phyloP scores from a whole-genome alignment of 352 stramenopile genomes.

The Phytophthora cactorum region DNA sequence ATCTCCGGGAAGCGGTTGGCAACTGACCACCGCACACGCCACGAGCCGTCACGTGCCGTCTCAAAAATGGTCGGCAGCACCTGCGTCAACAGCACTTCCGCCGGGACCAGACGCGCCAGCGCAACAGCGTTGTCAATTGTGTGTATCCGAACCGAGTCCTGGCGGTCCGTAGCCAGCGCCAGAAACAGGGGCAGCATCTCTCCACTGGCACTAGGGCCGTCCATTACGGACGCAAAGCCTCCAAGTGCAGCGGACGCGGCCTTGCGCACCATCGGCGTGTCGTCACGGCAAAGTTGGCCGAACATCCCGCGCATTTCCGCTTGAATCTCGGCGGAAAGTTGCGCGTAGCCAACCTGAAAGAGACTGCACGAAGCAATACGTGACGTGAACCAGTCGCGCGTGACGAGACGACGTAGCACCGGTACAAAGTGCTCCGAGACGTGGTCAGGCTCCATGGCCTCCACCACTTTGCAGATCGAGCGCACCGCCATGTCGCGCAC shows the following conservation, averaged over 20 bases:
- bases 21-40: slow-evolving; percentile 98
- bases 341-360: slow-evolving; percentile 77
- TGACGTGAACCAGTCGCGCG: slow-evolving; percentile 95
- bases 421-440: slow-evolving; percentile 92
- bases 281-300: slow-evolving; percentile 94
- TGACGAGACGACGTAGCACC: slow-evolving; percentile 94
- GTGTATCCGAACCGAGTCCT: slow-evolving; percentile 98
- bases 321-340: slow-evolving; percentile 65
- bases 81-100: slow-evolving; percentile 74
- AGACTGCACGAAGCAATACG: slow-evolving; percentile 87
- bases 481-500: slow-evolving; percentile 94
- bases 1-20: slow-evolving; percentile 96
- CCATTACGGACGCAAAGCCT: slow-evolving; percentile 82
- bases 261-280: slow-evolving; percentile 98
- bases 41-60: slow-evolving; percentile 95
- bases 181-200: slow-evolving; percentile 90
- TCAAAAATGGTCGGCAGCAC: slow-evolving; percentile 93
- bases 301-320: slow-evolving; percentile 93
- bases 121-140: slow-evolving; percentile 97
- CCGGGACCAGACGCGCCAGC: slow-evolving; percentile 88
- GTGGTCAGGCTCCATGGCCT: slow-evolving; percentile 85
- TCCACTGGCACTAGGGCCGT: slow-evolving; percentile 56
- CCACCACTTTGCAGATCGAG: slow-evolving; percentile 90
- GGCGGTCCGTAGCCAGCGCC: slow-evolving; percentile 87
- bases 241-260: slow-evolving; percentile 91